phyloP scores from a whole-genome alignment of 331 rosid genomes.

The Spiraea crenata region DNA sequence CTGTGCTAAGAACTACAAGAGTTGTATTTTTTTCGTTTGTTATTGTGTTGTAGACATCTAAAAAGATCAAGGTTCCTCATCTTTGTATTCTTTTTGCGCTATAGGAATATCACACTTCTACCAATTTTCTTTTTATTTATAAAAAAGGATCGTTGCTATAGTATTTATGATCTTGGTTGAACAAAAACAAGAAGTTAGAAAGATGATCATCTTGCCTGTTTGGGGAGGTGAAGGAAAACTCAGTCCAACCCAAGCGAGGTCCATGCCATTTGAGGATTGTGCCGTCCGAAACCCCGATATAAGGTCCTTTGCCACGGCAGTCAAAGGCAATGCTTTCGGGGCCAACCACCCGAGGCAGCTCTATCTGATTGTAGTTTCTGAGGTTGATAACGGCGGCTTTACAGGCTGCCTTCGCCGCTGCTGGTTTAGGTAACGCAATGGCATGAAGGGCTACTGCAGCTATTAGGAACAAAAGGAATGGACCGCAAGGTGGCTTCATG shows the following conservation, averaged over 20 bases:
- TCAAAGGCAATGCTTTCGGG: slow-evolving; percentile 65
- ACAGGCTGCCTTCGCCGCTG: not conserved
- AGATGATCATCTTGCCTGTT: slow-evolving; percentile 36
- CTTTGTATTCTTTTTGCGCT: too few species aligned
- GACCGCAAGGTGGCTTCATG: slow-evolving; percentile 5
- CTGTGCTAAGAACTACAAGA: too few species aligned
- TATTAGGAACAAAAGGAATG: not conserved
- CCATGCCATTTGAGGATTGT: slow-evolving; percentile 58
- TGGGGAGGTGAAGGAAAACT: slow-evolving; percentile 50
- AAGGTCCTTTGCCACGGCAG: slow-evolving; percentile 61
- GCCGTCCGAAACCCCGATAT: slow-evolving; percentile 56
- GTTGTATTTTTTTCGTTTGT: too few species aligned
- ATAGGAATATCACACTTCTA: too few species aligned
- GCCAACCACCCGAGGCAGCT: slow-evolving; percentile 39
- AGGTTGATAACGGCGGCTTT: slow-evolving; percentile 16
- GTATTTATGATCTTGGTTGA: too few species aligned
- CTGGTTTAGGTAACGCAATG: not conserved
- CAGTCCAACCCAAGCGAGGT: slow-evolving; percentile 31
- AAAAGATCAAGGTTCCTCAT: too few species aligned
- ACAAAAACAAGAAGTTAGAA: not conserved
- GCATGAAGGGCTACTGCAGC: not conserved
- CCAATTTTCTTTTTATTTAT: too few species aligned
- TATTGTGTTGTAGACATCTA: too few species aligned
- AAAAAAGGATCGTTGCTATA: too few species aligned
- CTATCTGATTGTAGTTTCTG: slow-evolving; percentile 21